Percentiles rank a stretch among this genome's conserved stretches.
Conservation (phyloP, 495 filamentous ascomycete genomes). For the Tuber umbilicatum region DNA sequence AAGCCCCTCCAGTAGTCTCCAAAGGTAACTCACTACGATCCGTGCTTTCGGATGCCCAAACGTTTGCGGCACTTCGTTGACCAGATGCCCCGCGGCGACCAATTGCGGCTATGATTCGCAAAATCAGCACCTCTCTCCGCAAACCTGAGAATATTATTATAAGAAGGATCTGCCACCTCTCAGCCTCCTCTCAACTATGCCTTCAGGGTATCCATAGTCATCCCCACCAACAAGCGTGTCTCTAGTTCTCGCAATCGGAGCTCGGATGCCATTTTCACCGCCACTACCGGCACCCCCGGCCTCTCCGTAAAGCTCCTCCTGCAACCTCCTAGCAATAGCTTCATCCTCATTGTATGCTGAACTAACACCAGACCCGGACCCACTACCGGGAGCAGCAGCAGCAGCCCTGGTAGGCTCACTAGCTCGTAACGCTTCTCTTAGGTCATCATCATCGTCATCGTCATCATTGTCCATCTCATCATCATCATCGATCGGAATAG, state of each 20-base stretch:
- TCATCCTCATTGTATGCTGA: slow-evolving; percentile 72
- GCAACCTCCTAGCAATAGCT: slow-evolving; percentile 80
- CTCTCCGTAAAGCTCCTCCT: slow-evolving; percentile 78
- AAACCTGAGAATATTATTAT: neutral
- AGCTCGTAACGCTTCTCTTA: slow-evolving; percentile 41
- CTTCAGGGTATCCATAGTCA: slow-evolving; percentile 41
- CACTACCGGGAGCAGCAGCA: slow-evolving; percentile 3
- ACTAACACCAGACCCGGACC: slow-evolving; percentile 12
- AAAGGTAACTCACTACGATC: slow-evolving; percentile 52
- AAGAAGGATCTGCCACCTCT: slow-evolving; percentile 31
- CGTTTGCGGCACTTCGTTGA: slow-evolving; percentile 53
- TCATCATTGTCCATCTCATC: slow-evolving; percentile 35
- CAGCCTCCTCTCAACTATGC: slow-evolving; percentile 5
- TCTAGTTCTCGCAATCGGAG: slow-evolving; percentile 82
- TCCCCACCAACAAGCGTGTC: slow-evolving; percentile 75
- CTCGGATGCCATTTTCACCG: slow-evolving; percentile 60
- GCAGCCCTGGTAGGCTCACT: slow-evolving; percentile 41
- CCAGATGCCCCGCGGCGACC: slow-evolving; percentile 70
- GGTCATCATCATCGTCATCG: slow-evolving; percentile 42
- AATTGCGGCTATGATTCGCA: slow-evolving; percentile 9
- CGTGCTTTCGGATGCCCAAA: slow-evolving; percentile 57
- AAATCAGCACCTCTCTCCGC: neutral
- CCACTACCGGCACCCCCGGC: slow-evolving; percentile 33
- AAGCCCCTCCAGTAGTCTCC: slow-evolving; percentile 65
- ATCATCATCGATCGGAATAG: slow-evolving; percentile 32